These are phyloP conservation scores for Sugiyamaella castrensis DNA, from an alignment of 1,139 yeast species.

Conservation along the genomic window DNA sequence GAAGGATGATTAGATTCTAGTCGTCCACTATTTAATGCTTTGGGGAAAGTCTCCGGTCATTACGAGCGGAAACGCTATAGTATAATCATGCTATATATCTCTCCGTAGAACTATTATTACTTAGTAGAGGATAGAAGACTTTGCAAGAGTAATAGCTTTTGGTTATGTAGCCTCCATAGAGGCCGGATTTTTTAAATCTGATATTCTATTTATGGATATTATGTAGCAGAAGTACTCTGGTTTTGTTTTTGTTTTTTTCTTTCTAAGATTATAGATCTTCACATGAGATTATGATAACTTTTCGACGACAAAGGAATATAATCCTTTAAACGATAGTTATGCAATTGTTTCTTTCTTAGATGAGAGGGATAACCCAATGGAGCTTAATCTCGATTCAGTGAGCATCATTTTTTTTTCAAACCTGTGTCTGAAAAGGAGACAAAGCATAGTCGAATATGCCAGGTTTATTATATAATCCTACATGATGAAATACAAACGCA, in stretches of 20 bases:
- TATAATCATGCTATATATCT: slow-evolving; percentile 26
- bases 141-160: slow-evolving; percentile 41
- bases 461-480: slow-evolving; percentile 40
- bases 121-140: background rate
- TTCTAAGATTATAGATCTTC: slow-evolving; percentile 9
- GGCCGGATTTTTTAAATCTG: slow-evolving; percentile 14
- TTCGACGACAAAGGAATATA: slow-evolving; percentile 60
- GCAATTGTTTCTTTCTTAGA: slow-evolving; percentile 50
- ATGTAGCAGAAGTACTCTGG: slow-evolving; percentile 15
- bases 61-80: slow-evolving; percentile 58
- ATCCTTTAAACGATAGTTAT: slow-evolving; percentile 71
- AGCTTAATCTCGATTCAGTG: slow-evolving; percentile 60
- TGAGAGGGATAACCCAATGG: slow-evolving; percentile 68
- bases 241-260: slow-evolving; percentile 13
- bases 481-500: slow-evolving; percentile 77
- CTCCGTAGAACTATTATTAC: background rate
- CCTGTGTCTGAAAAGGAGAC: slow-evolving; percentile 35
- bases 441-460: slow-evolving; percentile 73
- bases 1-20: slow-evolving; percentile 27
- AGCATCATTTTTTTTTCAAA: slow-evolving; percentile 36
- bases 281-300: slow-evolving; percentile 17
- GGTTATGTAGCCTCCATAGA: slow-evolving; percentile 22
- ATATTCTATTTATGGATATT: slow-evolving; percentile 7
- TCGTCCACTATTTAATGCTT: slow-evolving; percentile 46
- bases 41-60: slow-evolving; percentile 97